A percentile compares a stretch with the other conserved stretches of the same genome.
These are phyloP conservation scores for Penicillium verrucosum DNA, from an alignment of 2,329 filamentous ascomycete genomes.

Conservation along the genomic window DNA sequence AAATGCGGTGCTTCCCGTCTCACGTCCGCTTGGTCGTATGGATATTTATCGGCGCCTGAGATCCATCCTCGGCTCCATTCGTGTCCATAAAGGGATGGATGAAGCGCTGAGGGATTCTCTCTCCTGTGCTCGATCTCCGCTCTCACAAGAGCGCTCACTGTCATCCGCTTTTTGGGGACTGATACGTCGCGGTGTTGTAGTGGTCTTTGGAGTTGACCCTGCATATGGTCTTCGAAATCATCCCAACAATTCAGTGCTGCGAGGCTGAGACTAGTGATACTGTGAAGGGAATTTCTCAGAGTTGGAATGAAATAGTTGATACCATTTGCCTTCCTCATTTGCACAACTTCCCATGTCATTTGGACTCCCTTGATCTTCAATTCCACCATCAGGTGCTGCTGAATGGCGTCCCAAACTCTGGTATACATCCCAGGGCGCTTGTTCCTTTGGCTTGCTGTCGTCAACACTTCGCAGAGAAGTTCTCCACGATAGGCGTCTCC, in stretches of 20 bases:
- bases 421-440: slow-evolving; percentile 29
- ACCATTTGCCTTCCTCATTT: slow-evolving; percentile 25
- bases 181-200: slow-evolving; percentile 23
- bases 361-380: slow-evolving; percentile 1
- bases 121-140: not conserved
- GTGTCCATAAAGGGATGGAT: slow-evolving; percentile 22
- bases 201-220: slow-evolving; percentile 20
- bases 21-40: slow-evolving; percentile 27
- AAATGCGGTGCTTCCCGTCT: slow-evolving; percentile 16
- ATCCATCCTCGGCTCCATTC: slow-evolving; percentile 26
- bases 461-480: slow-evolving; percentile 32
- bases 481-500: slow-evolving; percentile 38
- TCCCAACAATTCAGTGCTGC: slow-evolving; percentile 31
- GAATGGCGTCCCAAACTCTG: slow-evolving; percentile 32
- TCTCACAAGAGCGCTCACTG: slow-evolving; percentile 6
- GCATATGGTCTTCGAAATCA: slow-evolving; percentile 22
- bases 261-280: slow-evolving; percentile 33
- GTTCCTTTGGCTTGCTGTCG: slow-evolving; percentile 11
- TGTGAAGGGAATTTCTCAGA: slow-evolving; percentile 27
- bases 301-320: slow-evolving; percentile 31
- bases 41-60: slow-evolving; percentile 21
- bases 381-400: slow-evolving; percentile 31
- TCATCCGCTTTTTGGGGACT: slow-evolving; percentile 20
- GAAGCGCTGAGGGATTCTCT: not conserved
- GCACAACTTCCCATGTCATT: slow-evolving; percentile 13